phyloP scores from a whole-genome alignment of 257 asterid genomes.

The Forsythia suspensa region DNA sequence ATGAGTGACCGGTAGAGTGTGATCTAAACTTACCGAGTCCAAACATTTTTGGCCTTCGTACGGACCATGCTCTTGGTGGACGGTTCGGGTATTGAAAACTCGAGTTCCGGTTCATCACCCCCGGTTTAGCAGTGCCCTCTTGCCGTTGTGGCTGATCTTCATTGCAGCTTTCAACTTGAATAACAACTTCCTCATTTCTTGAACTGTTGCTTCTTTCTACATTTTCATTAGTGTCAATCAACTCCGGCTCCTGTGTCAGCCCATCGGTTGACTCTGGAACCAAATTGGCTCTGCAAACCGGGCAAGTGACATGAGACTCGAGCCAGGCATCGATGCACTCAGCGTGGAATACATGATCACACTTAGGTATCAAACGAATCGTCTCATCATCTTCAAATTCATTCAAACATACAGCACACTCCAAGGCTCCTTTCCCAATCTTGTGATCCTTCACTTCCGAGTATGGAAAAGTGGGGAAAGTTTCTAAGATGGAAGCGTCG shows the following conservation, averaged over 20 bases:
- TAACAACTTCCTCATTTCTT: constrained; percentile 22
- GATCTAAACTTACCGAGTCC: constrained; percentile 44
- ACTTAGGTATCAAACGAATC: constrained; percentile 76
- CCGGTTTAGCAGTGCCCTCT: not conserved
- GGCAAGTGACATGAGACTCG: constrained; percentile 48
- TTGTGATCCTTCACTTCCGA: constrained; percentile 66
- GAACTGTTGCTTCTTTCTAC: constrained; percentile 1
- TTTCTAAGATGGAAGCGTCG: constrained; percentile 53
- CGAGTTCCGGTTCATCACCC: constrained; percentile 33
- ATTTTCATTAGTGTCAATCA: not conserved
- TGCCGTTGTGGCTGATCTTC: constrained; percentile 3
- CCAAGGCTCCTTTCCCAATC: constrained; percentile 73
- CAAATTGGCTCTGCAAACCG: constrained; percentile 57
- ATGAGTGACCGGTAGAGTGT: constrained; percentile 51
- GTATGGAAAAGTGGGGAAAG: constrained; percentile 52
- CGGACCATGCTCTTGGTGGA: constrained; percentile 26
- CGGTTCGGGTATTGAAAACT: constrained; percentile 27
- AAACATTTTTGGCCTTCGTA: constrained; percentile 22
- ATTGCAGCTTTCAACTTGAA: constrained; percentile 21
- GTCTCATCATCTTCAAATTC: constrained; percentile 75
- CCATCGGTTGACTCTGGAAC: constrained; percentile 19
- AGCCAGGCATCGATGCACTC: constrained; percentile 57
- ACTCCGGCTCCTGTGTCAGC: constrained; percentile 14
- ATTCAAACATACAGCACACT: constrained; percentile 92
- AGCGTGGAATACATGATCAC: constrained; percentile 88